These are phyloP conservation scores for Ogataea saltuana DNA, from an alignment of 805 yeast species.

Conservation along the genomic window DNA sequence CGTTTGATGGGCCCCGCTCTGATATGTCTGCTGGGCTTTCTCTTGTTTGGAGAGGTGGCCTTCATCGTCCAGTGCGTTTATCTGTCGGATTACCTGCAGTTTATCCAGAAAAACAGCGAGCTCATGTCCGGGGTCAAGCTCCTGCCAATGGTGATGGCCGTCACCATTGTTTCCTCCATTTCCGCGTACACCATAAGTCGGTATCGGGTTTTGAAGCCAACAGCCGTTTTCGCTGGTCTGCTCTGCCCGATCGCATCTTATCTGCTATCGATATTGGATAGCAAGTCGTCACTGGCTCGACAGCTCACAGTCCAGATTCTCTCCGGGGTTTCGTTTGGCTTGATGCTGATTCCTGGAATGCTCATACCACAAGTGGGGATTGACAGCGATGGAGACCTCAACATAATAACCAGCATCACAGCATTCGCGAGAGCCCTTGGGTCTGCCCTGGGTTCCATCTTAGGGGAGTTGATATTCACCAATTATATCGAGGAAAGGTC, in stretches of 20 bases:
- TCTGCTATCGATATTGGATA: constrained; percentile 41
- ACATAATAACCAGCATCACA: constrained; percentile 48
- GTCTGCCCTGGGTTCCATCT: constrained; percentile 47
- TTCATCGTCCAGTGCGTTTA: constrained; percentile 44
- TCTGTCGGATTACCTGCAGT: constrained; percentile 51
- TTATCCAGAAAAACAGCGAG: constrained; percentile 43
- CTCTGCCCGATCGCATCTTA: constrained; percentile 50
- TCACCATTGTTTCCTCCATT: constrained; percentile 43
- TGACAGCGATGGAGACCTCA: constrained; percentile 48
- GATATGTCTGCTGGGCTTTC: constrained; percentile 5
- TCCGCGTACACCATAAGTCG: constrained; percentile 42
- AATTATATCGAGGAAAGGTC: constrained; percentile 12
- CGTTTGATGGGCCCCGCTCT: constrained; percentile 40
- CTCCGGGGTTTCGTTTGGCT: constrained; percentile 50
- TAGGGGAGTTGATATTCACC: constrained; percentile 43
- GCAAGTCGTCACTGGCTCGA: constrained; percentile 37
- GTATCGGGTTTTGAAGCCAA: constrained; percentile 43
- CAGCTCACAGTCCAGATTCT: constrained; percentile 49
- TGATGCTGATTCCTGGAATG: constrained; percentile 46
- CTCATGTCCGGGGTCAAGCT: constrained; percentile 48
- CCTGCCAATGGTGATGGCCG: constrained; percentile 46
- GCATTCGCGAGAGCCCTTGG: constrained; percentile 49
- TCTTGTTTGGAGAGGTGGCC: constrained; percentile 37
- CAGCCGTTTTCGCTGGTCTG: constrained; percentile 39
- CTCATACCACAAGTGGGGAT: constrained; percentile 47